Evolutionary conservation across 768 basidiomycete species (phyloP), one percentile per base, ranked within the genome.

Genomic region (Boletales sp.): DNA sequence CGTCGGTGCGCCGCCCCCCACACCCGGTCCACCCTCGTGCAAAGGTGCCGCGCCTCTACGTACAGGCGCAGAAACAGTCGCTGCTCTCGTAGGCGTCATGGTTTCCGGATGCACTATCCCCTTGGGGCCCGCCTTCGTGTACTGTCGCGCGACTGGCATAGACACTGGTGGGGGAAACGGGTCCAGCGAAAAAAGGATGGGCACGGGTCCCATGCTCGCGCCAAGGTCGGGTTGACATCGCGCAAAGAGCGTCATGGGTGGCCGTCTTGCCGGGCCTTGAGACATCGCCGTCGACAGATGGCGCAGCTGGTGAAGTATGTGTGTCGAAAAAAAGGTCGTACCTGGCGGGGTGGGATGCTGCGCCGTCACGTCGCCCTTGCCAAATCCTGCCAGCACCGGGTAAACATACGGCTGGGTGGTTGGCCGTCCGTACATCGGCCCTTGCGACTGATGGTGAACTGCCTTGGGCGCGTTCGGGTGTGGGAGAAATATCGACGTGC

Each of bases 401-500:
- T 44, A 48, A 2, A 51, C 28, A 38, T 62, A 56, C 7, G 55
- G 48, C 17, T 65, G 69, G 18, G 51, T 18, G 12, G 41, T 49
- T 44, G 54, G 40, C 44, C 76, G 75, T 44, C 80, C 77, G 61
- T 81, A 86, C 80, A 85, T 80, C 4, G 83, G 83, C 0, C 83
- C 83, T 2, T 68, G 65, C 2, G 62, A 63, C 14, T 51, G 60
- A 38, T 25, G 32, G 2, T 21, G 21, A 21, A 45, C 51, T 31
- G 66, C 53, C 48, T 77, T 80, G 8, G 79, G 79, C 5, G 79
- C 80, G 61, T 77, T 76, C 1, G 79, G 79, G 56, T 81, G 79
- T 0, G 79, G 79, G 34, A 76, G 67, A 53, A 81, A 81, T 18
- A 79, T 55, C 44, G 74, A 75, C 17, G 70, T 65, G 19, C 76